Base-by-base conservation (phyloP, 2,329 filamentous ascomycete species). In the Zymoseptoria brevis region DNA sequence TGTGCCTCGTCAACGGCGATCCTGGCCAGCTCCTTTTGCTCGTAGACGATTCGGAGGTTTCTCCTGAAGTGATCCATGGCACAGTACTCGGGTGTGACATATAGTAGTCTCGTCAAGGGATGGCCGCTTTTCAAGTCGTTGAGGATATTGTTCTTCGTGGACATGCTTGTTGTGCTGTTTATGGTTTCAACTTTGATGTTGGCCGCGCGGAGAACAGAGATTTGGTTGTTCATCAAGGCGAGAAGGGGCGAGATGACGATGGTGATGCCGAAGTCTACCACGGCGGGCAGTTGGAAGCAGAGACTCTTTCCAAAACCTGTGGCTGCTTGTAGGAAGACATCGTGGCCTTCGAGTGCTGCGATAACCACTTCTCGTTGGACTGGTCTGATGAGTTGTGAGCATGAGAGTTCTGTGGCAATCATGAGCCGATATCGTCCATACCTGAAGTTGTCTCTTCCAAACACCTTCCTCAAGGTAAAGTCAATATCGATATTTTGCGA, bases 201-300 rank as follows among this genome's bases (percentile, higher is more conserved):
- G 50, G 89, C 83, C 56, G 82, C 82, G 64, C 83, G 84, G 54
- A 96, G 80, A 21, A 90, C 85, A 66, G 89, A 86, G 51, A 97
- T 90, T 80, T 97, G 93, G 70, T 97, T 96, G 75, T 92, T 90
- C 90, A 96, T 96, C 57, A 96, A 80, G 65, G 91, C 92, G 49
- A 96, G 80, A 45, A 96, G 80, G 4, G 92, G 93, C 30, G 90
- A 96, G 48, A 97, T 82, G 35, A 96, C 92, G 60, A 97, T 87
- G 0, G 91, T 96, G 64, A 96, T 90, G 64, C 93, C 93, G 73
- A 87, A 84, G 68, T 93, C 88, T 58, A 96, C 86, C 30, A 96
- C 86, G 22, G 92, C 92, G 8, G 92, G 92, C 1, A 96, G 80
- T 72, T 96, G 92, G 71, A 93, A 96, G 76, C 93, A 96, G 56